Evolutionary conservation across 106 monocot species (phyloP), one percentile per base, ranked within the genome.

Genomic region (Phalaenopsis equestris): DNA sequence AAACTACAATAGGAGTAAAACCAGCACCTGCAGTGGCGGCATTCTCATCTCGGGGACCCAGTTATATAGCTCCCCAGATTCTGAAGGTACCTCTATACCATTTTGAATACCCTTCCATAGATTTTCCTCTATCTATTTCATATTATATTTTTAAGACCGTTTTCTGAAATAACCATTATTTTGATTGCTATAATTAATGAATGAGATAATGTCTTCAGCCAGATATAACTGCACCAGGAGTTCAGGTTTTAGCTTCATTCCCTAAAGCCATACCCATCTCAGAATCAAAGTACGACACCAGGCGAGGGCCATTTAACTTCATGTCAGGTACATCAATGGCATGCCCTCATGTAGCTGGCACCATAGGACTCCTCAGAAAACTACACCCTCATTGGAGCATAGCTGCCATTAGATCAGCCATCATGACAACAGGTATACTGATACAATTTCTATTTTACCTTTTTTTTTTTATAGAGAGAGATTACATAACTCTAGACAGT

Each of bases 321-420:
- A 43, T 91, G 67, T 96, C 95, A 0, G 95, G 95, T 21, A 96
- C 95, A 2, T 96, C 95, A 18, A 96, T 96, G 95, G 86, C 95
- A 23, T 96, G 95, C 85, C 95, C 95, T 10, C 95, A 96, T 45
- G 93, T 91, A 0, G 78, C 93, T 5, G 93, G 91, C 23, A 65
- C 82, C 19, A 89, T 88, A 3, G 88, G 83, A 4, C 86, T 88
- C 21, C 86, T 96, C 77, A 86, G 76, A 74, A 84, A 87, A 18
- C 30, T 84, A 3, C 67, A 96, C 74, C 93, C 93, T 0, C 7
- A 83, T 2, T 96, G 95, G 95, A 96, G 88, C 81, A 85, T 88
- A 5, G 88, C 93, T 55, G 93, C 91, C 16, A 89, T 96, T 67
- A 79, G 93, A 83, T 96, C 95, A 10, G 91, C 95, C 55, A 83